Percentiles rank a stretch among this genome's conserved stretches.
These are phyloP conservation scores for Gonapodya prolifera DNA, from an alignment of 192 early-diverging fungal species.

Conservation along the genomic window DNA sequence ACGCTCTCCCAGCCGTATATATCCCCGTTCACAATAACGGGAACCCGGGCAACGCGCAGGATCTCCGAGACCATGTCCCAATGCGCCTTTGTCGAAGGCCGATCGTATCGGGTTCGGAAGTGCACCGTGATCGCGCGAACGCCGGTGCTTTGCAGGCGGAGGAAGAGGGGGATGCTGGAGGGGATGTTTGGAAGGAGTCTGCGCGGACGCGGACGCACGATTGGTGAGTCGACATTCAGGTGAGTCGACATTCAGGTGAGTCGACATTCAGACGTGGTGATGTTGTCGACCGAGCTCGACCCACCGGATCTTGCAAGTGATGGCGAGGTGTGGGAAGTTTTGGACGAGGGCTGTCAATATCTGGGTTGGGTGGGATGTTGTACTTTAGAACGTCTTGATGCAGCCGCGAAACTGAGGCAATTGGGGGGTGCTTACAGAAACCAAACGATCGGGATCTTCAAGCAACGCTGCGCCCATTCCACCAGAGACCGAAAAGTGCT, in stretches of 20 bases:
- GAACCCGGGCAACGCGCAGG: constrained; percentile 49
- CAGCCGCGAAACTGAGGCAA: no score
- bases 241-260: no score
- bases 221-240: no score
- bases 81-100: constrained; percentile 64
- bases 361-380: no score
- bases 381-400: no score
- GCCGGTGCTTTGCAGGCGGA: constrained; percentile 44
- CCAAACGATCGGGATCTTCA: constrained; percentile 66
- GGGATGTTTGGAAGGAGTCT: background rate
- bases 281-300: constrained; percentile 52
- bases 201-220: background rate
- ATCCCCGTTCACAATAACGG: constrained; percentile 91
- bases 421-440: constrained; percentile 40
- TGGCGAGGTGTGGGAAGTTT: constrained; percentile 36
- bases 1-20: constrained; percentile 54
- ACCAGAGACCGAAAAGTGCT: constrained; percentile 81
- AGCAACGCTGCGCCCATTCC: constrained; percentile 92
- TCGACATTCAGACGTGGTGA: constrained; percentile 48
- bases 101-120: constrained; percentile 66
- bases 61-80: constrained; percentile 74
- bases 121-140: constrained; percentile 80
- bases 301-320: constrained; percentile 79
- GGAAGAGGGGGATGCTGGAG: background rate
- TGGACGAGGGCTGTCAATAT: background rate